Conservation (phyloP, 352 stramenopile species). For the Phytophthora rubi region DNA sequence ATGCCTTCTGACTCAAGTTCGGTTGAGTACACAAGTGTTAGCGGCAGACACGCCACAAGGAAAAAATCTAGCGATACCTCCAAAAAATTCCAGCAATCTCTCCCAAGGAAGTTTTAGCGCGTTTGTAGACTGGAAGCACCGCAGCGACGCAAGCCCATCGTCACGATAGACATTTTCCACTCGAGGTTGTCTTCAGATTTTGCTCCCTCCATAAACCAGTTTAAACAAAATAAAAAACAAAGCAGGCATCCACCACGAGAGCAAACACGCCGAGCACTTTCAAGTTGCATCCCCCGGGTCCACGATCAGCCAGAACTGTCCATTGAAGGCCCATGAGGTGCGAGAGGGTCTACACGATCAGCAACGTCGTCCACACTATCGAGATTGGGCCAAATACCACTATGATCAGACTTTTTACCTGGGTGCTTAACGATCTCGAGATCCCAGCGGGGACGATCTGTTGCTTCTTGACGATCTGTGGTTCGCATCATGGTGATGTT, state of each 20-base stretch:
- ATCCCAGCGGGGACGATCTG: not conserved
- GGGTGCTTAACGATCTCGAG: not conserved
- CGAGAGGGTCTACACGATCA: not conserved
- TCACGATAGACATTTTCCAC: not conserved
- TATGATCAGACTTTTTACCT: not conserved
- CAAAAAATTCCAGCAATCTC: slow-evolving; percentile 25
- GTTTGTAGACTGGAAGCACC: not conserved
- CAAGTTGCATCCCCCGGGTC: not conserved
- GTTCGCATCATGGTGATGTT: not conserved
- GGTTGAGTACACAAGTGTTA: slow-evolving; percentile 7
- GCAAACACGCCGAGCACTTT: slow-evolving; percentile 7
- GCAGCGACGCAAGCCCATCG: not conserved
- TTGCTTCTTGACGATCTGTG: not conserved
- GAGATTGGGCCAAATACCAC: not conserved
- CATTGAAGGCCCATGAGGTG: not conserved
- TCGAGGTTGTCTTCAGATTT: no score
- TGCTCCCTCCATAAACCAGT: not conserved
- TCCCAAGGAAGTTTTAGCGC: not conserved
- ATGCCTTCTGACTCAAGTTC: slow-evolving; percentile 38
- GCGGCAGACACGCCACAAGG: not conserved
- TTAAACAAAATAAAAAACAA: slow-evolving; percentile 14
- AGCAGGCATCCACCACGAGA: not conserved
- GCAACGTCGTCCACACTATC: not conserved
- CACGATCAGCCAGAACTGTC: slow-evolving; percentile 9
- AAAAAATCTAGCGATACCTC: slow-evolving; percentile 10